Percentiles rank a stretch among this genome's conserved stretches.
Conservation (phyloP, 352 stramenopile species). For the Plasmopara muralis region DNA sequence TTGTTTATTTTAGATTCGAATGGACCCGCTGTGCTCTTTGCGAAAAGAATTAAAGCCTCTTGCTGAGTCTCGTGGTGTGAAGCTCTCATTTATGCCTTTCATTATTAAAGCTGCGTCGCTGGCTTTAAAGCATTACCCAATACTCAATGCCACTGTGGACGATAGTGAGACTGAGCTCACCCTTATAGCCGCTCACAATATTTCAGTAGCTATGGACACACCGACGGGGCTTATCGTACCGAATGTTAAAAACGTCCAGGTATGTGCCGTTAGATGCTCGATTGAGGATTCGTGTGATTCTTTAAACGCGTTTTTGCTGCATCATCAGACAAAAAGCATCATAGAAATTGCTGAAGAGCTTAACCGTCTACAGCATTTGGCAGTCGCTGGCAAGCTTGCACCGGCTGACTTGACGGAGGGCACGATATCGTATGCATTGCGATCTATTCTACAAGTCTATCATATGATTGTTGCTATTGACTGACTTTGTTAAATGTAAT, state of each 20-base stretch:
- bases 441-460: background rate
- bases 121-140: conserved; percentile 90
- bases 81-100: conserved; percentile 95
- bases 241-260: conserved; percentile 92
- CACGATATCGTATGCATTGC: conserved; percentile 82
- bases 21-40: conserved; percentile 86
- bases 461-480: background rate
- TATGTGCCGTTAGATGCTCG: conserved; percentile 13
- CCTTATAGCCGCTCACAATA: conserved; percentile 92
- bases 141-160: conserved; percentile 91
- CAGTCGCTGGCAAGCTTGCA: conserved; percentile 67
- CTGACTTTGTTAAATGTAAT: background rate
- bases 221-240: conserved; percentile 93
- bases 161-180: conserved; percentile 80
- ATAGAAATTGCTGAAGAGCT: conserved; percentile 83
- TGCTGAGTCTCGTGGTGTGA: conserved; percentile 67
- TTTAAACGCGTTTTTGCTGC: background rate
- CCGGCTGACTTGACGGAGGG: conserved; percentile 85
- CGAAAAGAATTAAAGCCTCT: conserved; percentile 86
- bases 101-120: conserved; percentile 94
- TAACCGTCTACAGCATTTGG: conserved; percentile 81
- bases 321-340: conserved; percentile 60
- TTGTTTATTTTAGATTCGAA: conserved; percentile 57
- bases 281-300: background rate
- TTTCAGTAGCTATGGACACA: conserved; percentile 98